These are phyloP conservation scores for Trametes hirsuta DNA, from an alignment of 1,284 basidiomycete genomes.

Conservation along the genomic window DNA sequence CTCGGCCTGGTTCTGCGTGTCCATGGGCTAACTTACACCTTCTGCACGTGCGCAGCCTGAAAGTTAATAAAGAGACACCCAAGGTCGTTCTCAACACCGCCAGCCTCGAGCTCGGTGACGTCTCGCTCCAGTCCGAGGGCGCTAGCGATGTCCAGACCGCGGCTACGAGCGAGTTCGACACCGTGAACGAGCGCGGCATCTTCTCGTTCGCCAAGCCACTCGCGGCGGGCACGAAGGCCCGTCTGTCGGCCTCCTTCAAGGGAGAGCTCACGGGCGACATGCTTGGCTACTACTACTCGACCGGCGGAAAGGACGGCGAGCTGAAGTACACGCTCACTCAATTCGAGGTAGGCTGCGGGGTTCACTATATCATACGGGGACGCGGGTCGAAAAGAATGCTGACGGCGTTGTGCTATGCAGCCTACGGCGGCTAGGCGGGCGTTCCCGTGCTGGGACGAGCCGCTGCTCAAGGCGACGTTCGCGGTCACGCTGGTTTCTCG, in stretches of 20 bases:
- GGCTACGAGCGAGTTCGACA: constrained; percentile 56
- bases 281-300: constrained; percentile 74
- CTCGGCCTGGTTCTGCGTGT: not conserved
- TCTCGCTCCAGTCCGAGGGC: constrained; percentile 64
- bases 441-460: constrained; percentile 95
- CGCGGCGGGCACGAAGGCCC: constrained; percentile 64
- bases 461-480: constrained; percentile 89
- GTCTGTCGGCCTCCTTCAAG: constrained; percentile 65
- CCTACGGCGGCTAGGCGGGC: constrained; percentile 85
- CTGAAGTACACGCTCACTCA: constrained; percentile 77
- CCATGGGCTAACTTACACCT: not conserved
- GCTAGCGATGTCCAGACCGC: constrained; percentile 57
- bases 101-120: constrained; percentile 69
- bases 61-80: constrained; percentile 70
- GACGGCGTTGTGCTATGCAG: constrained; percentile 40
- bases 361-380: not conserved
- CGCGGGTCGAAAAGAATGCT: not conserved
- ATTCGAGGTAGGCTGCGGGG: constrained; percentile 56
- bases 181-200: constrained; percentile 65
- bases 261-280: constrained; percentile 69
- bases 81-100: constrained; percentile 75
- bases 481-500: constrained; percentile 84
- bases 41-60: constrained; percentile 51
- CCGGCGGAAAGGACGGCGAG: constrained; percentile 58
- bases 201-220: constrained; percentile 60